A percentile compares a stretch with the other conserved stretches of the same genome.
Evolutionary conservation across 768 basidiomycete species (phyloP).

Genomic region (Lactarius evosmus): DNA sequence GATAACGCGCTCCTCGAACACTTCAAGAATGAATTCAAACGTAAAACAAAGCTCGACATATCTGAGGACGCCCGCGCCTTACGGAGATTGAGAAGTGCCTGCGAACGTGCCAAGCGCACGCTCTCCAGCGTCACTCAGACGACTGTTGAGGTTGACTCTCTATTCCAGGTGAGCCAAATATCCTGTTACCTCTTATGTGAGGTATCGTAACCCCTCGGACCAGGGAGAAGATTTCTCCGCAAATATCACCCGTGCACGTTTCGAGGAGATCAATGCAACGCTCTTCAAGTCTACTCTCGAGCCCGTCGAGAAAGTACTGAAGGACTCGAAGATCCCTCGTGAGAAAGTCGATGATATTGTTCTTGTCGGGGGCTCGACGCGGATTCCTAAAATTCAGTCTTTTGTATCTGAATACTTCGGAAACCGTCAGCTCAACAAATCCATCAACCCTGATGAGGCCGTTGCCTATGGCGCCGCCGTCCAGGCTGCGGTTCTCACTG

Average conservation of each 20-base stretch:
- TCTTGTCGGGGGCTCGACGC: constrained; percentile 98
- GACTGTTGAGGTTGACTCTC: constrained; percentile 98
- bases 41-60: constrained; percentile 95
- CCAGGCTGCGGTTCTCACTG: constrained; percentile 97
- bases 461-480: constrained; percentile 99
- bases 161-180: constrained; percentile 68
- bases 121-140: constrained; percentile 98
- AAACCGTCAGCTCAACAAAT: constrained; percentile 98
- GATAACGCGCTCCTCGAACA: constrained; percentile 97
- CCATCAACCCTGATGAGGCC: constrained; percentile 99
- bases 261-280: constrained; percentile 97
- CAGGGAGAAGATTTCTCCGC: constrained; percentile 97
- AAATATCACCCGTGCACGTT: constrained; percentile 98
- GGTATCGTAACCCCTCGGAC: constrained; percentile 19
- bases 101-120: constrained; percentile 99
- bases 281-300: constrained; percentile 97
- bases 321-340: constrained; percentile 97
- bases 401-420: constrained; percentile 99
- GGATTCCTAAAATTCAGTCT: constrained; percentile 98
- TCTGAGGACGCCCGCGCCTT: constrained; percentile 96
- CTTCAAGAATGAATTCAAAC: constrained; percentile 99
- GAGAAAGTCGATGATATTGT: constrained; percentile 99
- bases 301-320: constrained; percentile 97
- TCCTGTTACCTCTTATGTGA: background rate
- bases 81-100: constrained; percentile 92